phyloP scores from a whole-genome alignment of 495 filamentous ascomycete genomes.

The Achaetomiella virescens region DNA sequence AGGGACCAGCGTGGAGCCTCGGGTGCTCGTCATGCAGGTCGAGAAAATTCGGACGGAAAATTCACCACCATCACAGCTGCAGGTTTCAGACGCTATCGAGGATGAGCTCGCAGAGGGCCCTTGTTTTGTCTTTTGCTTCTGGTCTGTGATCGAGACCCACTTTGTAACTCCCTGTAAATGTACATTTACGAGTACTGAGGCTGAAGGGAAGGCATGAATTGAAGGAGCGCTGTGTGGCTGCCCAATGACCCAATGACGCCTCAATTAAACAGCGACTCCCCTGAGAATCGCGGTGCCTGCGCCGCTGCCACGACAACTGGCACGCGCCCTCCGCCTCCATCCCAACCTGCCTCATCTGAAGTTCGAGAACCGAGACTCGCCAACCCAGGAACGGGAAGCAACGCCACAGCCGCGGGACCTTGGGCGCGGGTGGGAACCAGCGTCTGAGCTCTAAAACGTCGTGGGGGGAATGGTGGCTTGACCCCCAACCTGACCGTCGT shows the following conservation, averaged over 20 bases:
- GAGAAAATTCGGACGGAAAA: no score
- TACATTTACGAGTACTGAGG: no score
- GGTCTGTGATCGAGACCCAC: no score
- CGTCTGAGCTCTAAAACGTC: background rate
- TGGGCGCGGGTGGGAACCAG: background rate
- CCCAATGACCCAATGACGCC: background rate
- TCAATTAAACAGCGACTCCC: background rate
- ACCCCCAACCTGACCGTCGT: constrained; percentile 1
- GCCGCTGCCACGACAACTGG: background rate
- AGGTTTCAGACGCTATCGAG: no score
- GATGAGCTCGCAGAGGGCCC: no score
- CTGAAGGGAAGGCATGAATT: no score
- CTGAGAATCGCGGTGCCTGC: background rate
- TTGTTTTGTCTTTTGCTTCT: no score
- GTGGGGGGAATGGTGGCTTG: constrained; percentile 1
- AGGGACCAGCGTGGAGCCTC: no score
- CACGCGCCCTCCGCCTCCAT: background rate
- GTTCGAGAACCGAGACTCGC: background rate
- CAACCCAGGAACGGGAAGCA: background rate
- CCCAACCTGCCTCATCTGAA: background rate
- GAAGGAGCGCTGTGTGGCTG: no score
- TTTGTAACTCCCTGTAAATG: no score
- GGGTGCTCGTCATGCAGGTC: background rate
- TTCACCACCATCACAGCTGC: no score
- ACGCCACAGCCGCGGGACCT: background rate